A percentile compares a stretch with the other conserved stretches of the same genome.
These are phyloP conservation scores for Pseudocercospora fuligena DNA, from an alignment of 2,329 filamentous ascomycete species.

Conservation along the genomic window DNA sequence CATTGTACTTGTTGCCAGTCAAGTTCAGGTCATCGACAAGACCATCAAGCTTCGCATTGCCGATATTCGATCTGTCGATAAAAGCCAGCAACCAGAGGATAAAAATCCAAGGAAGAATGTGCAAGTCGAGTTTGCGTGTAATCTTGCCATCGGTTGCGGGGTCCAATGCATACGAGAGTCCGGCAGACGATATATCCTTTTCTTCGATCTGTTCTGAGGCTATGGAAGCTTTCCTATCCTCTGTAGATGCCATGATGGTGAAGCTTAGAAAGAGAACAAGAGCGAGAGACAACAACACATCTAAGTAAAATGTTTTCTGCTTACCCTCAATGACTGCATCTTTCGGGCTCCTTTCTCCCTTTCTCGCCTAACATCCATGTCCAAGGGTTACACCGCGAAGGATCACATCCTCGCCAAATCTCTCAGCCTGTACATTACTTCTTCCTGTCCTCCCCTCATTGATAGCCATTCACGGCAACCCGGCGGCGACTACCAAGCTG, in stretches of 20 bases:
- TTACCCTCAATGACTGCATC: not conserved
- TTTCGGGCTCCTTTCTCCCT: not conserved
- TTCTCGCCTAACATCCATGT: not conserved
- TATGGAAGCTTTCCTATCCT: not conserved
- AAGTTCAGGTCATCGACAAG: slow-evolving; percentile 47
- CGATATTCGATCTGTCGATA: slow-evolving; percentile 48
- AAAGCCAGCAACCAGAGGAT: slow-evolving; percentile 54
- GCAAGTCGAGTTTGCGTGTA: slow-evolving; percentile 49
- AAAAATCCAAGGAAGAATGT: slow-evolving; percentile 54
- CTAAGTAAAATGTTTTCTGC: not conserved
- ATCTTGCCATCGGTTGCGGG: slow-evolving; percentile 32
- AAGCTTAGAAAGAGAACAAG: not conserved
- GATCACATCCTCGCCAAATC: not conserved
- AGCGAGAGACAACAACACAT: not conserved
- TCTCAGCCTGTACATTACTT: not conserved
- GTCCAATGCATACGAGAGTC: slow-evolving; percentile 10
- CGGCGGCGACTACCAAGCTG: not conserved
- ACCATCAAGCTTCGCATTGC: slow-evolving; percentile 51
- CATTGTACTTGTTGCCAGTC: slow-evolving; percentile 48
- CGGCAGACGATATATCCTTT: slow-evolving; percentile 11
- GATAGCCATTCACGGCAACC: not conserved
- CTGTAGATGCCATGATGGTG: not conserved
- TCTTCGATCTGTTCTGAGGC: slow-evolving; percentile 19
- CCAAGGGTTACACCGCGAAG: not conserved
- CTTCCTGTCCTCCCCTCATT: not conserved